Base-by-base conservation (phyloP, 1,284 basidiomycete species). In the Sporisorium scitamineum region DNA sequence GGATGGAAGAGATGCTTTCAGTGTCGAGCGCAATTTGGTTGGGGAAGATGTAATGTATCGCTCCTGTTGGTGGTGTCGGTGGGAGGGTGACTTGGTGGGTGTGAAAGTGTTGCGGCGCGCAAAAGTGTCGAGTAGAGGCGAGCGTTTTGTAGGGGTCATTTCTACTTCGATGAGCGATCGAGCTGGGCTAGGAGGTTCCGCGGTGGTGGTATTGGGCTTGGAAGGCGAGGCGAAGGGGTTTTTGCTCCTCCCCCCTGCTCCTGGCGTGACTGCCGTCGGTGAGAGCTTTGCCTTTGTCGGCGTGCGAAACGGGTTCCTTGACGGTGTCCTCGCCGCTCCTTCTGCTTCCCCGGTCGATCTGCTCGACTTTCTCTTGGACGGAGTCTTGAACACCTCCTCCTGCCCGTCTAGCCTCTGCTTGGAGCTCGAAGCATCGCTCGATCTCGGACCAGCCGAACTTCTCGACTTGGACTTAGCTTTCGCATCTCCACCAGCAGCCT, bases 151-250 rank as follows among this genome's bases (percentile, higher is more conserved):
- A 0, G 74, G 74, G 0, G 74, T 76, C 62, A 76, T 60, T 32
- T 72, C 65, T n/a, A 76, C 70, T 48, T 72, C 63, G 48, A 76
- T 54, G 1, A 69, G 14, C 27, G 74, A 76, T 1, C 63, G 24
- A 3, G 74, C 57, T 22, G 74, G 74, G 37, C 70, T 69, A 3
- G 54, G 44, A 8, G 32, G 32, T 7, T n/a, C 53, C 9, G 39
- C 6, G 7, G 56, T 27, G 10, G 41, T 2, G 7, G 56, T 27
- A 6, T 31, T 2, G 27, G 34, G 14, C 16, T 63, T 56, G 5
- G 72, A 54, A 2, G 73, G 73, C 10, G 69, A 71, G 1, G 60
- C 58, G 44, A 76, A 76, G 9, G 73, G 65, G 27, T 76, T 76
- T 7, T 34, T 5, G 18, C 48, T 55, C 29, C 52, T 44, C 16